Evolutionary conservation across 257 asterid species (phyloP), one percentile per base, ranked within the genome.

Genomic region (Sherardia arvensis): DNA sequence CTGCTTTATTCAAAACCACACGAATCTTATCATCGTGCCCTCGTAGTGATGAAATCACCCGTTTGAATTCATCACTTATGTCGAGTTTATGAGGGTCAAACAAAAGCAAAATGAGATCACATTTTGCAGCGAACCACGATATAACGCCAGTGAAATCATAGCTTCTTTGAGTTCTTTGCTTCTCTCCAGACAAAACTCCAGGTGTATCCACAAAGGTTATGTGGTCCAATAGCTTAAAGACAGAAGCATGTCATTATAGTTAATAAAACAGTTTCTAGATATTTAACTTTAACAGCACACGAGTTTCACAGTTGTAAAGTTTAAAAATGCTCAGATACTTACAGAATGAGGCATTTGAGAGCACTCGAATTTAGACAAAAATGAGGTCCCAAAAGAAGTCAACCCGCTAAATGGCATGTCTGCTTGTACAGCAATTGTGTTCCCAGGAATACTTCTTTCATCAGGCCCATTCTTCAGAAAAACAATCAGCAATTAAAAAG

Each of bases 261-360:
- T n/a, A n/a, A n/a, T n/a, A 22, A 15, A 59, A 8, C 55, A 25
- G 14, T 40, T 25, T 32, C 26, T 18, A 25, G 55, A 62, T 8
- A 43, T 20, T 53, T 20, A 32, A 18, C 33, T 38, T n/a, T 40
- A 21, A 32, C 54, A 34, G 23, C 23, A 11, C 7, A 34, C 9
- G 1, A 36, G 11, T 22, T 20, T 20, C 53, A 23, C 17, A n/a
- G 6, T 25, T 54, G 6, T 34, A 64, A 62, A 11, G 7, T 12
- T n/a, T n/a, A 49, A 34, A 34, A 20, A 12, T 14, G 54, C 26
- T 38, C 26, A 34, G 68, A 47, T 71, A 74, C 99, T 82, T 81
- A 92, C 99, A 73, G 97, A 84, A 80, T 92, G 97, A 36, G 95
- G 90, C 99, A 92, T 92, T 77, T 92, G 99, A 62, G 99, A 92